These are phyloP conservation scores for Nakazawaea wickerhamii DNA, from an alignment of 805 yeast species.

Conservation along the genomic window DNA sequence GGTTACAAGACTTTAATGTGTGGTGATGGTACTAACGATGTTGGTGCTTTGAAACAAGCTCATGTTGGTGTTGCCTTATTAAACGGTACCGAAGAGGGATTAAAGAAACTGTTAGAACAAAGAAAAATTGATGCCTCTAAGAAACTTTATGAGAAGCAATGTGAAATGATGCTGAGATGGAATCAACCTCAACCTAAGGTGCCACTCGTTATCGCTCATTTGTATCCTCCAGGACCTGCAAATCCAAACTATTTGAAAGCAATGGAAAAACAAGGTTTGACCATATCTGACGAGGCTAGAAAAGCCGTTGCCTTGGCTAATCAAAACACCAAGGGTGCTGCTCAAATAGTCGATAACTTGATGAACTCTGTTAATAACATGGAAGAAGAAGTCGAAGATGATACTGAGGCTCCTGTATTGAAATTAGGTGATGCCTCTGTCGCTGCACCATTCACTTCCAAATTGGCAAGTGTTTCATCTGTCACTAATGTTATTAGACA, in stretches of 20 bases:
- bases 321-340: conserved; percentile 29
- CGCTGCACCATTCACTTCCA: conserved; percentile 98
- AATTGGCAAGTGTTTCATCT: conserved; percentile 84
- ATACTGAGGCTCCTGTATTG: conserved; percentile 90
- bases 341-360: conserved; percentile 57
- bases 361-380: conserved; percentile 47
- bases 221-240: conserved; percentile 91
- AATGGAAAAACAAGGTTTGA: conserved; percentile 77
- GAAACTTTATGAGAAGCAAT: conserved; percentile 78
- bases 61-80: conserved; percentile 97
- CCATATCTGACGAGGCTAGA: conserved; percentile 69
- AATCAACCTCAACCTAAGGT: conserved; percentile 77
- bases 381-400: conserved; percentile 62
- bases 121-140: conserved; percentile 59
- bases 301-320: conserved; percentile 52
- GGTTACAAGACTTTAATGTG: conserved; percentile 97
- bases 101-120: conserved; percentile 83
- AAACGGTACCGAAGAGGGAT: conserved; percentile 92
- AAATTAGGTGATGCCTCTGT: conserved; percentile 98
- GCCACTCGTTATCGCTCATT: conserved; percentile 84
- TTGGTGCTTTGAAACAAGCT: conserved; percentile 98
- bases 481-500: conserved; percentile 93
- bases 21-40: conserved; percentile 99
- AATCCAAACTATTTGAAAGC: conserved; percentile 88
- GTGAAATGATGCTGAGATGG: conserved; percentile 75